Conservation (phyloP, 169 alveolate genomes). For the Cryptosporidium xiaoi region DNA sequence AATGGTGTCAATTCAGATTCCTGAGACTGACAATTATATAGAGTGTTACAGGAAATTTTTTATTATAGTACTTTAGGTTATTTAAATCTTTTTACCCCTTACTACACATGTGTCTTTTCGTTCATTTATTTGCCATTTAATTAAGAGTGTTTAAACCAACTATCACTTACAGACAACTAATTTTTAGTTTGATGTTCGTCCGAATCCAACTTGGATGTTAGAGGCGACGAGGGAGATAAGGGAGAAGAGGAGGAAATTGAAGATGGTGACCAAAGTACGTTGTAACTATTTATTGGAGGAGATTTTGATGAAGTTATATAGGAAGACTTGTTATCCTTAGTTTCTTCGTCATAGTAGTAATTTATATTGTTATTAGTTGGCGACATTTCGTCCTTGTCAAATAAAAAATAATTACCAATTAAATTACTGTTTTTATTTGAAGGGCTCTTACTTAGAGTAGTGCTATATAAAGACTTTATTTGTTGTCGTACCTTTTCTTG, state of each 20-base stretch:
- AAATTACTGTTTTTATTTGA: background rate
- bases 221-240: background rate
- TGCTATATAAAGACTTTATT: slow-evolving; percentile 41
- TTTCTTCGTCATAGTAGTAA: background rate
- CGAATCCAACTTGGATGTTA: background rate
- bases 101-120: no score
- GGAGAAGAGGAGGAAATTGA: slow-evolving; percentile 46
- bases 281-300: slow-evolving; percentile 19
- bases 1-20: no score
- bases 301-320: background rate
- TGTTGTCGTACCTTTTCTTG: slow-evolving; percentile 69
- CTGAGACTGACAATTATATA: no score
- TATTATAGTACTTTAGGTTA: no score
- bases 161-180: no score
- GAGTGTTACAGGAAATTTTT: no score
- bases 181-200: background rate
- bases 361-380: background rate
- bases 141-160: no score
- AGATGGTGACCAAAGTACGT: slow-evolving; percentile 70
- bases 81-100: no score
- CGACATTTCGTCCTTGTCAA: background rate
- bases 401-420: slow-evolving; percentile 26
- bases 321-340: background rate
- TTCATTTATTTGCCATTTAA: no score
- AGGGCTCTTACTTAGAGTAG: background rate